Conservation (phyloP, 2,329 filamentous ascomycete genomes). For the Xylaria arbuscula region DNA sequence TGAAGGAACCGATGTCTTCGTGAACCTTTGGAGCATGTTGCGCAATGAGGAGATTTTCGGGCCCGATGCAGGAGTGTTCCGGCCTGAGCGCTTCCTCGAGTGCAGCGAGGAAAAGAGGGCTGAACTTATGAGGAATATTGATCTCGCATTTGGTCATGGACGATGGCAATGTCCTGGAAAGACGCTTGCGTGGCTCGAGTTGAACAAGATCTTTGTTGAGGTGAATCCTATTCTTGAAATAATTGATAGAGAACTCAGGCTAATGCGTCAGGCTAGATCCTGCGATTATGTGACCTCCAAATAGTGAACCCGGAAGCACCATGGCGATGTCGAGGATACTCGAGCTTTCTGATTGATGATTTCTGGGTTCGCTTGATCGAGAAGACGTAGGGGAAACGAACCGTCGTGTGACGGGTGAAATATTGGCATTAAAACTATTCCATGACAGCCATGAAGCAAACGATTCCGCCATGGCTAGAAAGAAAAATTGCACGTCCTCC, state of each 20-base stretch:
- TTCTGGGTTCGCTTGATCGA: conserved; percentile 40
- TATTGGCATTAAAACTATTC: not conserved
- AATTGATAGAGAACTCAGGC: not conserved
- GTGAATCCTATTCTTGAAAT: conserved; percentile 3
- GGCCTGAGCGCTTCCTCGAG: conserved; percentile 45
- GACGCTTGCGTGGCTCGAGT: conserved; percentile 43
- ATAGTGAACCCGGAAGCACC: conserved; percentile 41
- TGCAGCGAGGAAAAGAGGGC: conserved; percentile 30
- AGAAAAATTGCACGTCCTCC: not conserved
- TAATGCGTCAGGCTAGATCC: conserved; percentile 35
- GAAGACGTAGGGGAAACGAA: conserved; percentile 12
- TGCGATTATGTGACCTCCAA: conserved; percentile 44
- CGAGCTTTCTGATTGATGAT: conserved; percentile 43
- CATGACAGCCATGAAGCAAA: not conserved
- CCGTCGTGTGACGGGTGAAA: not conserved
- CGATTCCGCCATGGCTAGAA: not conserved
- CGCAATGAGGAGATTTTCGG: conserved; percentile 44
- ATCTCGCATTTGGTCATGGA: conserved; percentile 44
- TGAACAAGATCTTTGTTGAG: conserved; percentile 43
- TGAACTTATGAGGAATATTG: conserved; percentile 37
- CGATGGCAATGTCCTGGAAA: conserved; percentile 45
- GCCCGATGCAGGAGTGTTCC: conserved; percentile 42
- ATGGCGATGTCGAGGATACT: conserved; percentile 40
- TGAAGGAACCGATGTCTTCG: conserved; percentile 43
- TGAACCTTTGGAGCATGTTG: conserved; percentile 42